Evolutionary conservation across 2,329 filamentous ascomycete species (phyloP), one percentile per base, ranked within the genome.

Genomic region (Epichloe sibirici): DNA sequence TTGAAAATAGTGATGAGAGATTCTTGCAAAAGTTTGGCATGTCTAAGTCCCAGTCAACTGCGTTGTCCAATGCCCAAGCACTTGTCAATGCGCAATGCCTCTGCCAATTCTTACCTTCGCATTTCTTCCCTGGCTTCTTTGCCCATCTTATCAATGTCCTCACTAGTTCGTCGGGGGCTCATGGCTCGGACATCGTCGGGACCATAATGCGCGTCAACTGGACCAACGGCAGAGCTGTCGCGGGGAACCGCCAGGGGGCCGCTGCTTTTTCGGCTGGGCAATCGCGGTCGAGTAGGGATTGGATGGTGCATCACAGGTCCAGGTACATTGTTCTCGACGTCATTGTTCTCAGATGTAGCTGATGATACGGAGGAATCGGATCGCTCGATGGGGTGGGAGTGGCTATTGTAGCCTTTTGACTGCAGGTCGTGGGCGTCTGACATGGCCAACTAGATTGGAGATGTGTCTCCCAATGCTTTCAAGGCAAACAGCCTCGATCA

Each of bases 111-210:
- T 63, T 57, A 81, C 81, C 70, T 75, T 67, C 76, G 75, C 58
- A 84, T 66, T 61, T 83, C 80, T 59, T 78, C 78, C 52, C 90
- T 76, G 39, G 90, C 89, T 63, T 91, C 88, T 62, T 87, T 83
- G 60, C 90, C 86, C 67, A 97, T 79, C 64, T 83, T 85, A 68
- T 95, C 88, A 51, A 96, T 80, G 65, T 97, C 91, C 63, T 93
- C 89, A 62, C 85, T 94, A 58, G 89, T 95, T 62, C 91, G 76
- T 60, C 91, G 77, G 2, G 91, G 91, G 66, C 90, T 96, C 91
- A 98, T 97, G 56, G 89, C 87, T 62, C 91, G 77, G 56, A 93
- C 90, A 67, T 96, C 90, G 66, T 89, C 86, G 25, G 90, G 86
- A 28, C 90, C 88, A 60, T 90, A 87, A 57, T 88, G 78, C 56